A percentile compares a stretch with the other conserved stretches of the same genome.
phyloP scores from a whole-genome alignment of 352 stramenopile species.

The Hyaloperonospora brassicae region DNA sequence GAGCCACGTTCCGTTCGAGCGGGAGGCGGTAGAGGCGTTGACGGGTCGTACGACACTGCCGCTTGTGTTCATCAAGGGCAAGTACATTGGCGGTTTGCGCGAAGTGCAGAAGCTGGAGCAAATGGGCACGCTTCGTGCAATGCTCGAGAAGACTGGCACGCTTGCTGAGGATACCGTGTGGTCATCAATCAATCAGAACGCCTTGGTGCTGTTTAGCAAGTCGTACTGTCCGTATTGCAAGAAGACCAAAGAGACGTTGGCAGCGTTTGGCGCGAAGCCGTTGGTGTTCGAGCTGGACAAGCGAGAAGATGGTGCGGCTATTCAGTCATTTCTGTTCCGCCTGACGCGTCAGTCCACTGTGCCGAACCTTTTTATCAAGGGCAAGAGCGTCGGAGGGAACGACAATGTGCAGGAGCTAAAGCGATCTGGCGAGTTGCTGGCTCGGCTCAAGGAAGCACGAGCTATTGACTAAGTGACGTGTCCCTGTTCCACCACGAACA shows the following conservation, averaged over 20 bases:
- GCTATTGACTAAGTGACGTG: constrained; percentile 34
- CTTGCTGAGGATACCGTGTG: constrained; percentile 69
- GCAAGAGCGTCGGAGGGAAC: constrained; percentile 91
- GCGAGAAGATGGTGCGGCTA: constrained; percentile 79
- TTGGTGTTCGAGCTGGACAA: constrained; percentile 75
- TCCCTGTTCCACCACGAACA: not conserved
- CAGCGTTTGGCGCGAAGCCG: constrained; percentile 46
- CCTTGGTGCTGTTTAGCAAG: constrained; percentile 79
- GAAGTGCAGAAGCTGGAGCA: constrained; percentile 85
- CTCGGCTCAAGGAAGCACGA: constrained; percentile 74
- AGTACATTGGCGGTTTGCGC: constrained; percentile 91
- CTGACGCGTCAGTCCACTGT: constrained; percentile 93
- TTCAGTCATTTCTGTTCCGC: constrained; percentile 87
- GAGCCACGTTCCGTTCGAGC: constrained; percentile 53
- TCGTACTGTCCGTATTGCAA: constrained; percentile 85
- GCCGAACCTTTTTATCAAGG: constrained; percentile 97
- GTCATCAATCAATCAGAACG: constrained; percentile 59
- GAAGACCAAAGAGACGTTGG: constrained; percentile 69
- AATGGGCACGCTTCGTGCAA: constrained; percentile 72
- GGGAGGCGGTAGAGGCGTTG: constrained; percentile 74
- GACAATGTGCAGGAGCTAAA: constrained; percentile 88
- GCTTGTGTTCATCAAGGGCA: constrained; percentile 93
- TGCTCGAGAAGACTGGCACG: constrained; percentile 74
- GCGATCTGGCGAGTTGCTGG: constrained; percentile 81
- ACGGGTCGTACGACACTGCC: constrained; percentile 89